Evolutionary conservation across 1,139 yeast species (phyloP).

Genomic region (Geotrichum bryndzae): DNA sequence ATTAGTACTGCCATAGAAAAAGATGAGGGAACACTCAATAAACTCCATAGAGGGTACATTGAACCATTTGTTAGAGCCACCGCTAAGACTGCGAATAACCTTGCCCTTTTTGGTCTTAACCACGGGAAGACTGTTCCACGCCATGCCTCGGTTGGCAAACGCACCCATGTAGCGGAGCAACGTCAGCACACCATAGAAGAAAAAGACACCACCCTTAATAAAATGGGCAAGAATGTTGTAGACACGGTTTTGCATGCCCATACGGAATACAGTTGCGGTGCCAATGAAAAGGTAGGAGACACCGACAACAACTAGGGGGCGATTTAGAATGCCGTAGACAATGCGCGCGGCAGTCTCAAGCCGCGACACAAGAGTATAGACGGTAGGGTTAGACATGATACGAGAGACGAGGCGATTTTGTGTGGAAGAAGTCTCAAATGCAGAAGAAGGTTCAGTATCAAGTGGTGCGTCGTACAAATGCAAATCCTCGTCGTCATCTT

Average conservation of each 20-base stretch:
- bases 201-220: conserved; percentile 91
- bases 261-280: conserved; percentile 60
- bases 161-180: conserved; percentile 85
- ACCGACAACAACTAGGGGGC: conserved; percentile 59
- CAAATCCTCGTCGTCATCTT: conserved; percentile 6
- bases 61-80: not conserved
- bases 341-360: conserved; percentile 38
- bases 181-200: conserved; percentile 65
- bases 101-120: conserved; percentile 8
- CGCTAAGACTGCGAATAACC: not conserved
- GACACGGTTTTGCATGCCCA: conserved; percentile 62
- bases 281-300: conserved; percentile 64
- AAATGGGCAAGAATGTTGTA: conserved; percentile 89
- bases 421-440: not conserved
- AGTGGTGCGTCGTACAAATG: conserved; percentile 7
- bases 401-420: conserved; percentile 25
- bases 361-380: conserved; percentile 34
- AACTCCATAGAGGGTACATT: conserved; percentile 65
- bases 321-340: conserved; percentile 51
- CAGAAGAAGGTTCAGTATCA: conserved; percentile 1
- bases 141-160: conserved; percentile 70
- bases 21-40: conserved; percentile 69
- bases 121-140: conserved; percentile 66
- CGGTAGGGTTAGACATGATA: conserved; percentile 28
- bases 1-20: conserved; percentile 83